Evolutionary conservation across 164 flowering plant genomes (phyloP).

Genomic region (Buxus sempervirens): DNA sequence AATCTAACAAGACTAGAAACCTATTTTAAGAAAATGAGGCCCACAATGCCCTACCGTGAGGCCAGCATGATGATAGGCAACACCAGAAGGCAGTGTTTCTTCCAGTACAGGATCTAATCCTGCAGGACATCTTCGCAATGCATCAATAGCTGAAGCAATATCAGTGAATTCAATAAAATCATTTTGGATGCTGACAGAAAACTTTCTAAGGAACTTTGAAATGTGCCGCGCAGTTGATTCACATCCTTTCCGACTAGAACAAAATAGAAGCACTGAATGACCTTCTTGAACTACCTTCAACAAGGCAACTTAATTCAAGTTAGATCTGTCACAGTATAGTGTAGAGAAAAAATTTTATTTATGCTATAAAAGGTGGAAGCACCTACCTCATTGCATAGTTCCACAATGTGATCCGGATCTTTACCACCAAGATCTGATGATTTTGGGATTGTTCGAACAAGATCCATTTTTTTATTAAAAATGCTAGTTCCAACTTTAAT

Average conservation of each 20-base stretch:
- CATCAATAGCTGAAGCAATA: constrained; percentile 71
- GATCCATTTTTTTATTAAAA: constrained; percentile 65
- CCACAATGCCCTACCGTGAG: constrained; percentile 60
- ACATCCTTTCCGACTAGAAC: constrained; percentile 95
- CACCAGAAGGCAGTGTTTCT: constrained; percentile 90
- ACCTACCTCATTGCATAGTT: constrained; percentile 87
- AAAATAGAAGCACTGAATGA: constrained; percentile 88
- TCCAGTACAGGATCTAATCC: constrained; percentile 86
- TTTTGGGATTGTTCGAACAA: constrained; percentile 66
- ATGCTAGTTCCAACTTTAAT: constrained; percentile 81
- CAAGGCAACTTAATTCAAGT: constrained; percentile 1
- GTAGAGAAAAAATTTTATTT: not conserved
- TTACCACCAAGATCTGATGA: constrained; percentile 82
- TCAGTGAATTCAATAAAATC: constrained; percentile 48
- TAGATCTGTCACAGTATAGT: not conserved
- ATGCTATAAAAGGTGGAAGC: not conserved
- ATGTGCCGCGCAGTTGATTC: constrained; percentile 93
- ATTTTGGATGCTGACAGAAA: constrained; percentile 31
- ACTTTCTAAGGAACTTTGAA: constrained; percentile 61
- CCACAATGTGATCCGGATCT: constrained; percentile 95
- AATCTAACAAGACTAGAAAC: constrained; percentile 6
- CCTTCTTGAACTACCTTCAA: constrained; percentile 90
- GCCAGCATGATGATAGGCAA: constrained; percentile 99
- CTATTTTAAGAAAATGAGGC: constrained; percentile 1
- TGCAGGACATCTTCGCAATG: constrained; percentile 68